Evolutionary conservation across 164 flowering plant genomes (phyloP), one percentile per base, ranked within the genome.

Genomic region (Platanus orientalis): DNA sequence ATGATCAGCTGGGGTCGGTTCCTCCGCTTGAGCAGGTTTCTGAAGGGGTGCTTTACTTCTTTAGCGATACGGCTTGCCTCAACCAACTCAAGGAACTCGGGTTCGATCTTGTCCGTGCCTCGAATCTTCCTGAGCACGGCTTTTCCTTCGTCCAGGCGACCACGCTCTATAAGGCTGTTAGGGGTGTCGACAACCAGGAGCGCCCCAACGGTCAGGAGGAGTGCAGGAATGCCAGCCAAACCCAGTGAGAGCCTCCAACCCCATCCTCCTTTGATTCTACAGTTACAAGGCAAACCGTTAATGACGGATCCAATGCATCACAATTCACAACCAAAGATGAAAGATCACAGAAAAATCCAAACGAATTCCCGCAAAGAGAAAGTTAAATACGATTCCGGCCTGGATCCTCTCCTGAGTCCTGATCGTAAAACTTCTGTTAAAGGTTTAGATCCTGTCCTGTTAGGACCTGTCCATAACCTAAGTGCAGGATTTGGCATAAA

Each of bases 171-270:
- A 39, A 90, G 86, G 39, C 96, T 88, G 90, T 90, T 93, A 13
- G 98, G 98, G 6, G 96, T 90, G 68, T 93, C 98, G 14, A 74
- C 79, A 30, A 93, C 88, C 12, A 93, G n/a, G 1, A 93, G 67
- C 10, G 98, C 71, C 11, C 98, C 98, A 6, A 84, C 21, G 5
- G 91, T 84, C 2, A 93, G 72, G 53, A 93, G 80, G 1, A 71
- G 50, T 10, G 95, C 98, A 1, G 98, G 98, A 55, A 90, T 64
- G 3, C 91, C 97, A 11, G 96, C 97, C 59, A 90, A 62, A 5
- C 91, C 98, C 53, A 93, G 63, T 32, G 98, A 93, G 9, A 93
- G 45, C 70, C 98, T 88, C 98, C 96, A 93, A 0, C 98, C 98
- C 89, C 89, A 92, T 48, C 86, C 94, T 30, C 89, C 91, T 64